Conservation (phyloP, 352 stramenopile species). For the Hyphochytrium catenoides region DNA sequence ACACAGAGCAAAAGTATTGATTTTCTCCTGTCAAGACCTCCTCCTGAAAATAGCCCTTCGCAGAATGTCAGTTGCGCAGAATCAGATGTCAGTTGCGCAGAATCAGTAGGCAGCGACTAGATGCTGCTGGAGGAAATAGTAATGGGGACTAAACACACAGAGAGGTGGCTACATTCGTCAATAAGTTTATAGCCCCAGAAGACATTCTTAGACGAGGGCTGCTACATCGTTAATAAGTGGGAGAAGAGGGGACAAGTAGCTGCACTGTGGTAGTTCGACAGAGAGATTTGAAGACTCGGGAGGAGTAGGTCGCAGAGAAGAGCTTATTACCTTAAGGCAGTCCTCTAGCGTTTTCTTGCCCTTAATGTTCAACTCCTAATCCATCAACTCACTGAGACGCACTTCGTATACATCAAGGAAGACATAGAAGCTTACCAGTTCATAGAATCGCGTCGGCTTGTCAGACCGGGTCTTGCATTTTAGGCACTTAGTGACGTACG, state of each 20-base stretch:
- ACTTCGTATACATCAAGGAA: too few species aligned
- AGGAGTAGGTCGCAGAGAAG: too few species aligned
- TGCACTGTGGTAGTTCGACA: too few species aligned
- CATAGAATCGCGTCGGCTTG: conserved; percentile 37
- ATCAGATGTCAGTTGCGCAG: neutral
- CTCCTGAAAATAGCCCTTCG: conserved; percentile 27
- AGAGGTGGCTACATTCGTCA: too few species aligned
- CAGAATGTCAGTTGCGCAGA: conserved; percentile 6
- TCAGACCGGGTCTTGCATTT: conserved; percentile 33
- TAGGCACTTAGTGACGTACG: conserved; percentile 53
- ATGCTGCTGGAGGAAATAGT: too few species aligned
- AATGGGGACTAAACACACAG: conserved; percentile 1
- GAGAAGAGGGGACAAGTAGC: too few species aligned
- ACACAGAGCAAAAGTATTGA: conserved; percentile 56
- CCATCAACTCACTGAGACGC: neutral
- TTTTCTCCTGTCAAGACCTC: conserved; percentile 58
- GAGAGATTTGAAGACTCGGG: too few species aligned
- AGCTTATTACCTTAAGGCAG: conserved; percentile 17
- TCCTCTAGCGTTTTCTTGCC: conserved; percentile 36
- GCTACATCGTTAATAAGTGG: too few species aligned
- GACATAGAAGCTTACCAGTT: conserved; percentile 22
- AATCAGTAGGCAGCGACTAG: too few species aligned
- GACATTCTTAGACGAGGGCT: too few species aligned
- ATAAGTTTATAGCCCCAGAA: too few species aligned
- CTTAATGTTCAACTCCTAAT: conserved; percentile 53